phyloP scores from a whole-genome alignment of 495 filamentous ascomycete species.

The Massariosphaeria phaeospora region DNA sequence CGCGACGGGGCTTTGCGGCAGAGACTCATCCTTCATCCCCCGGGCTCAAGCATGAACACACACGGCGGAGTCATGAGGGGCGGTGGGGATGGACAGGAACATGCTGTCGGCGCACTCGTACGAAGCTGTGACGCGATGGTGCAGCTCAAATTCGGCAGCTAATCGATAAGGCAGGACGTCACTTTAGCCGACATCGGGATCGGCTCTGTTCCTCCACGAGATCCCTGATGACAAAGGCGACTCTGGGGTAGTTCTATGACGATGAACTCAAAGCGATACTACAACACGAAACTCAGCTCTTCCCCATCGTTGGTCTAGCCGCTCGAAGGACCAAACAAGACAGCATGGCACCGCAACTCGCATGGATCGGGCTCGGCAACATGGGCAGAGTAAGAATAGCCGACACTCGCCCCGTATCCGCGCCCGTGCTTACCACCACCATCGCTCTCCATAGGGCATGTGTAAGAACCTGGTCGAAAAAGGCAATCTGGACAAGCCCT shows the following conservation, averaged over 20 bases:
- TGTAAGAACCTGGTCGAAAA: conserved; percentile 75
- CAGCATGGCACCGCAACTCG: conserved; percentile 57
- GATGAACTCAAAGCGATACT: no score
- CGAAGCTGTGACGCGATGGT: not conserved
- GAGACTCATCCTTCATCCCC: conserved; percentile 32
- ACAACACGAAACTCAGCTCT: no score
- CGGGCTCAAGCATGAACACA: not conserved
- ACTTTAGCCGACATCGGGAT: conserved; percentile 11
- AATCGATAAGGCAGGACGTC: conserved; percentile 14
- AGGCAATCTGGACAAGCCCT: conserved; percentile 60
- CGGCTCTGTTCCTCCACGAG: no score
- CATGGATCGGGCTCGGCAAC: conserved; percentile 88
- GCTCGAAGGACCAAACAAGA: no score
- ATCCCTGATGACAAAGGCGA: no score
- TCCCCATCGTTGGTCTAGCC: not conserved
- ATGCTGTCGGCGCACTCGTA: no score
- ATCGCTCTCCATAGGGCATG: conserved; percentile 68
- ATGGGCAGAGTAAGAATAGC: conserved; percentile 68
- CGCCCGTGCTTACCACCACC: conserved; percentile 13
- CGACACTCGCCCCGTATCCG: conserved; percentile 7
- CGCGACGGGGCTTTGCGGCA: conserved; percentile 24
- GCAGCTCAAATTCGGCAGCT: not conserved
- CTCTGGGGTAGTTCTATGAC: no score
- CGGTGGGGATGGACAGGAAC: no score
- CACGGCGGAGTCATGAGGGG: no score